Conservation (phyloP, 2,329 filamentous ascomycete species). For the Neonectria coccinea region DNA sequence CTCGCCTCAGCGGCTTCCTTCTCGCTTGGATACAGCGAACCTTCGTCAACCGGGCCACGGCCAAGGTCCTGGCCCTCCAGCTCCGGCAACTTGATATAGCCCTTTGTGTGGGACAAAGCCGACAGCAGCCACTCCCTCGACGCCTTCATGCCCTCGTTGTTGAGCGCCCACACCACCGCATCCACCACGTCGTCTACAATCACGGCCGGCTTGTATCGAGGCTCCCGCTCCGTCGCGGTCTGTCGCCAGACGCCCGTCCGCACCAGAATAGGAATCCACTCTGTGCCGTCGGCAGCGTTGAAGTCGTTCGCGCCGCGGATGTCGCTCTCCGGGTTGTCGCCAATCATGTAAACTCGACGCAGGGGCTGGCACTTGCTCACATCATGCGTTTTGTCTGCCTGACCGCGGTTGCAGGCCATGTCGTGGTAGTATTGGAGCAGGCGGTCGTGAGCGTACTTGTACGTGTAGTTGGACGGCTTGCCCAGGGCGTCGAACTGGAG, state of each 20-base stretch:
- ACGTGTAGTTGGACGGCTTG: slow-evolving; percentile 83
- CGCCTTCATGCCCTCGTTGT: slow-evolving; percentile 61
- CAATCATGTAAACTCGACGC: slow-evolving; percentile 90
- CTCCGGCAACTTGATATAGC: slow-evolving; percentile 42
- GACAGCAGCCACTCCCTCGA: slow-evolving; percentile 49
- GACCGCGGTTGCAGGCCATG: slow-evolving; percentile 38
- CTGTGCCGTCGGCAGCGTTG: slow-evolving; percentile 71
- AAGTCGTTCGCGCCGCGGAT: slow-evolving; percentile 89
- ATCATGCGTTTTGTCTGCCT: slow-evolving; percentile 28
- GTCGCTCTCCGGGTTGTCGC: slow-evolving; percentile 90
- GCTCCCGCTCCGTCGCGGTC: slow-evolving; percentile 56
- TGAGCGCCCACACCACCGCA: slow-evolving; percentile 81
- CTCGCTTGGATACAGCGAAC: slow-evolving; percentile 39
- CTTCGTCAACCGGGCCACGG: slow-evolving; percentile 5
- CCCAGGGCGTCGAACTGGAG: slow-evolving; percentile 78
- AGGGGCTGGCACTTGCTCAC: slow-evolving; percentile 61
- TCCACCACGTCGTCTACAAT: slow-evolving; percentile 81
- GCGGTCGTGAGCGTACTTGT: slow-evolving; percentile 81
- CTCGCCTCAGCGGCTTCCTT: slow-evolving; percentile 38
- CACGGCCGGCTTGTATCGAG: slow-evolving; percentile 70
- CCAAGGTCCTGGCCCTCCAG: slow-evolving; percentile 28
- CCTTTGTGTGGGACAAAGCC: slow-evolving; percentile 44
- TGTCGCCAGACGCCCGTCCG: slow-evolving; percentile 79
- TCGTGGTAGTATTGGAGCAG: slow-evolving; percentile 65
- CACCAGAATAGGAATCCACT: slow-evolving; percentile 83